Evolutionary conservation across 371 early-diverging fungal species (phyloP).

Genomic region (Cokeromyces recurvatus): DNA sequence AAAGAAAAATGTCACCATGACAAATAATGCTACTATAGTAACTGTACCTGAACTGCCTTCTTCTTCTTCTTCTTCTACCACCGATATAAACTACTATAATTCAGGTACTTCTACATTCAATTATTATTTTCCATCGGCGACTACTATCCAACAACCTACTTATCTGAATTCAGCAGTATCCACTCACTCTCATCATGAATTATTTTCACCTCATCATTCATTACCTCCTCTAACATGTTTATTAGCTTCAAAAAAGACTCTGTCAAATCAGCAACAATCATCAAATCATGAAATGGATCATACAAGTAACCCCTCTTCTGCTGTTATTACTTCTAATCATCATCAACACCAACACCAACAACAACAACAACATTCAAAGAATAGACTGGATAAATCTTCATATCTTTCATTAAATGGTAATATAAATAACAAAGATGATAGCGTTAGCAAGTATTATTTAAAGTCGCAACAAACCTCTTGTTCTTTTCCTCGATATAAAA

Average conservation of each 20-base stretch:
- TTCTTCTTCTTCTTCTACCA: too few relatives aligned
- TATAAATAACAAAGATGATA: too few relatives aligned
- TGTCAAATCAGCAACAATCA: background rate
- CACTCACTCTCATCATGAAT: too few relatives aligned
- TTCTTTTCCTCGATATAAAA: too few relatives aligned
- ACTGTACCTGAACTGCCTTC: constrained; percentile 20
- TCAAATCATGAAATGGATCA: background rate
- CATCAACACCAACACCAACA: background rate
- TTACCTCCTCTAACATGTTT: constrained; percentile 44
- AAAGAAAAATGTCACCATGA: too few relatives aligned
- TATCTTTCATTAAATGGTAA: constrained; percentile 1
- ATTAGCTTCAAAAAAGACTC: constrained; percentile 21
- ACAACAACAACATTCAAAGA: background rate
- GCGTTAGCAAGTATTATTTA: too few relatives aligned
- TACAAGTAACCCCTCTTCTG: background rate
- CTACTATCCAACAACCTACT: background rate
- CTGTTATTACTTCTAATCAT: background rate
- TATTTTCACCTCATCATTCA: constrained; percentile 10
- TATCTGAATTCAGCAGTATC: too few relatives aligned
- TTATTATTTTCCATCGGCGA: background rate
- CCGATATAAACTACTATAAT: constrained; percentile 18
- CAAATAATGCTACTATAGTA: background rate
- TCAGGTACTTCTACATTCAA: background rate
- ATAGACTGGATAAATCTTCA: too few relatives aligned
- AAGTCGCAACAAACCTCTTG: too few relatives aligned